Evolutionary conservation across 177 flowering plant species (phyloP).

Genomic region (Vitis hybrid): DNA sequence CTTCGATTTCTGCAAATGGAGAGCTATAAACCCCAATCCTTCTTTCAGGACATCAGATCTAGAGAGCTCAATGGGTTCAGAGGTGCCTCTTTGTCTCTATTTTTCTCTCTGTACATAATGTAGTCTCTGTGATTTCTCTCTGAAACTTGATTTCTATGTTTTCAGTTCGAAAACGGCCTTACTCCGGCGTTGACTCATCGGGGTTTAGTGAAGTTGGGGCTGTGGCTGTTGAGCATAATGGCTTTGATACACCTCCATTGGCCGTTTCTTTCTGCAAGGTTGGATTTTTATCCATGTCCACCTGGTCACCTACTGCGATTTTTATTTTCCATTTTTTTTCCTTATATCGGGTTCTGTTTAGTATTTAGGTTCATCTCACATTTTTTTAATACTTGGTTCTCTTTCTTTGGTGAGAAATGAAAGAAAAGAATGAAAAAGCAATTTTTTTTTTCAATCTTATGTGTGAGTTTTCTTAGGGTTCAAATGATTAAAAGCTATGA

Average conservation of each 20-base stretch:
- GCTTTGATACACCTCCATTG: slow-evolving; percentile 62
- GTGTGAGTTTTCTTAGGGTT: background rate
- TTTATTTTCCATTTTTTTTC: background rate
- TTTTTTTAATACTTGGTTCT: no score
- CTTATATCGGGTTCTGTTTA: background rate
- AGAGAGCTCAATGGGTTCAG: slow-evolving; percentile 82
- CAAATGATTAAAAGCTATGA: background rate
- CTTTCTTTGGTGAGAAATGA: no score
- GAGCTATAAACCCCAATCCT: slow-evolving; percentile 33
- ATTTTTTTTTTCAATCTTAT: background rate
- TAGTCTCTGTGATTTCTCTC: background rate
- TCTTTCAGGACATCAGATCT: slow-evolving; percentile 57
- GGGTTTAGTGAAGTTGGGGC: slow-evolving; percentile 44
- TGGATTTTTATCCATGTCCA: background rate
- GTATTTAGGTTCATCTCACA: background rate
- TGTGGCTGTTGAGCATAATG: slow-evolving; percentile 53
- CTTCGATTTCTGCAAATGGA: slow-evolving; percentile 28
- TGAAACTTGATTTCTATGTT: background rate
- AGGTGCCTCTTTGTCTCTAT: slow-evolving; percentile 41
- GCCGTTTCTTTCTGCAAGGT: slow-evolving; percentile 89
- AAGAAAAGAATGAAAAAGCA: no score
- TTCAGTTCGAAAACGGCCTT: slow-evolving; percentile 68
- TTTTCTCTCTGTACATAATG: background rate
- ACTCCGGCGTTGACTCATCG: slow-evolving; percentile 22
- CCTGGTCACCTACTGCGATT: background rate